phyloP scores from a whole-genome alignment of 2,329 filamentous ascomycete species.

The Alternaria triticimaculans region DNA sequence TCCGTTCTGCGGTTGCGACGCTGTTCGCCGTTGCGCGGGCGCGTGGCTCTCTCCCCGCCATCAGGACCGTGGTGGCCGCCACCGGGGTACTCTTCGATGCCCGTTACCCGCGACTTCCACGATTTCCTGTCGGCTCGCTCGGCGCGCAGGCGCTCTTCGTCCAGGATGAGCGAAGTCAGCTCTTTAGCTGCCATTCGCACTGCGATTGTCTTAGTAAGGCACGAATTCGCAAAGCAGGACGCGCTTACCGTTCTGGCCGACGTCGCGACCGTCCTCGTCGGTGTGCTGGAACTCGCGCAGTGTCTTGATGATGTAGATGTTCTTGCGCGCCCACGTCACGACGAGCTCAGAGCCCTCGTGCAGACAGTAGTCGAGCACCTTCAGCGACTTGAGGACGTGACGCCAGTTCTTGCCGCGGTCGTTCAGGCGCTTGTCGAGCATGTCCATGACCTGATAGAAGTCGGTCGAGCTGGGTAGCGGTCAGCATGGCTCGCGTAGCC shows the following conservation, averaged over 20 bases:
- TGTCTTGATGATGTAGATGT: conserved; percentile 98
- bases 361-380: conserved; percentile 96
- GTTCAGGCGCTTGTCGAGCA: conserved; percentile 97
- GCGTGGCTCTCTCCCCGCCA: conserved; percentile 49
- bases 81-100: conserved; percentile 80
- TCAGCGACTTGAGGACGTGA: conserved; percentile 95
- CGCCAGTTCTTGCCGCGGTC: conserved; percentile 99
- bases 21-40: conserved; percentile 48
- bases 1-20: conserved; percentile 67
- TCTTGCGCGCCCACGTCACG: conserved; percentile 97
- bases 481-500: conserved; percentile 32
- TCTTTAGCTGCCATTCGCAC: conserved; percentile 97
- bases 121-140: conserved; percentile 91
- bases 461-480: conserved; percentile 75
- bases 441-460: conserved; percentile 99
- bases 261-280: conserved; percentile 93
- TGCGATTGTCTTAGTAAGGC: conserved; percentile 50
- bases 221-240: background rate
- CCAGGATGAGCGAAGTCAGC: conserved; percentile 86
- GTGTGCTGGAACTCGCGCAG: conserved; percentile 95
- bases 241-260: conserved; percentile 88
- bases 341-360: conserved; percentile 97
- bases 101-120: conserved; percentile 96
- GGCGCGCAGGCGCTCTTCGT: conserved; percentile 88
- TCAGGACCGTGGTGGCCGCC: conserved; percentile 33